phyloP scores from a whole-genome alignment of 768 basidiomycete genomes.

The Trametes meyenii region DNA sequence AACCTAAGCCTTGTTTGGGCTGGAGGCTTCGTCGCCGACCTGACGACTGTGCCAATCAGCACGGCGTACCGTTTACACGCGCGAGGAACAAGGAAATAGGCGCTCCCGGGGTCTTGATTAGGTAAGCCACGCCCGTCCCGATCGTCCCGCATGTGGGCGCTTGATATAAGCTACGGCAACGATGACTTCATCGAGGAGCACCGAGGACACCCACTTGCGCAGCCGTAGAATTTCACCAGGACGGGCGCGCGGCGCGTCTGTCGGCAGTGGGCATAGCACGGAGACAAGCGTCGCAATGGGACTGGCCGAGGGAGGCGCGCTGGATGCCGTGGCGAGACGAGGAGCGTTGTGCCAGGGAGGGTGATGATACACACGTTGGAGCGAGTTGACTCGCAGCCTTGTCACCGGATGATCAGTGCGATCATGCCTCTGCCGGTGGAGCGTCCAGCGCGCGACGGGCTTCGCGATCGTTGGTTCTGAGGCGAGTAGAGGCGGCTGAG shows the following conservation, averaged over 20 bases:
- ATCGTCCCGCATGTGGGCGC: not conserved
- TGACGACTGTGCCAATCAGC: not conserved
- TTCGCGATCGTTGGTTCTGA: not conserved
- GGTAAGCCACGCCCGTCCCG: not conserved
- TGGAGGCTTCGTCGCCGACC: no score
- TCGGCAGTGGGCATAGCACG: not conserved
- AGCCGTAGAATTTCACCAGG: not conserved
- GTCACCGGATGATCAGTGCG: conserved; percentile 16
- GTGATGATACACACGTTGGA: conserved; percentile 19
- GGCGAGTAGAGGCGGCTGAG: not conserved
- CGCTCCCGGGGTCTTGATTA: conserved; percentile 17
- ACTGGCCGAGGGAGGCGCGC: not conserved
- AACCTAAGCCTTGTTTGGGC: no score
- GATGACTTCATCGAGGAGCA: conserved; percentile 16
- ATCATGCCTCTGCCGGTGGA: conserved; percentile 15
- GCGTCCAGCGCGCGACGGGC: not conserved
- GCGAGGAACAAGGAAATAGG: not conserved
- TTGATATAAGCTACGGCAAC: not conserved
- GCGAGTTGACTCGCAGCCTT: conserved; percentile 8
- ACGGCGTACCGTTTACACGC: not conserved
- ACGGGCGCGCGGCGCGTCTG: not conserved
- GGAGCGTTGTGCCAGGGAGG: conserved; percentile 3
- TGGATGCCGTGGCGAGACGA: not conserved
- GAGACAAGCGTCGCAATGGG: not conserved
- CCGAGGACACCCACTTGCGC: not conserved